Conservation (phyloP, 805 yeast species). For the Kodamaea restingae region DNA sequence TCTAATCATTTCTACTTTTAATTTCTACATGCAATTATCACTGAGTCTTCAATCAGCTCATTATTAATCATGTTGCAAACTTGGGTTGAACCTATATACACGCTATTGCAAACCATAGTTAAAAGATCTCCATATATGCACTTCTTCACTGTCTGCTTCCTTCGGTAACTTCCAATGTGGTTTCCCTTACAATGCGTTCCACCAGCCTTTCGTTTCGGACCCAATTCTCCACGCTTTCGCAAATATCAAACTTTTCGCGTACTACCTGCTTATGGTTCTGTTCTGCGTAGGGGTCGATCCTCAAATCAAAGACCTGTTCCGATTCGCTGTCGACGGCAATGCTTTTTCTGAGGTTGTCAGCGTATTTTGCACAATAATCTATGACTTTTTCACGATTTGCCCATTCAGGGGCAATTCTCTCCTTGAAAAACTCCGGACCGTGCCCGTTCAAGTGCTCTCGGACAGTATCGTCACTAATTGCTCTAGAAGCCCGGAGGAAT, state of each 20-base stretch:
- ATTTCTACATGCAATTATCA: no score
- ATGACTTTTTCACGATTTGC: slow-evolving; percentile 26
- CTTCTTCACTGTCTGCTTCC: no score
- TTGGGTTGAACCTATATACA: no score
- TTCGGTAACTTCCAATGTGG: neutral
- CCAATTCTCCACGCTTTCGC: slow-evolving; percentile 35
- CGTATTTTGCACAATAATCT: slow-evolving; percentile 28
- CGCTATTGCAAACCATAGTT: no score
- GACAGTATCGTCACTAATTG: slow-evolving; percentile 39
- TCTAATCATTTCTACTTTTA: no score
- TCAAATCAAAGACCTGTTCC: slow-evolving; percentile 21
- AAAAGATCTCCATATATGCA: no score
- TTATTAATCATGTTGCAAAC: no score
- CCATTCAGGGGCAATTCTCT: slow-evolving; percentile 36
- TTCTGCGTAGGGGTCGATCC: slow-evolving; percentile 39
- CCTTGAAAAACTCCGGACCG: slow-evolving; percentile 20
- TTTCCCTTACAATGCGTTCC: slow-evolving; percentile 28
- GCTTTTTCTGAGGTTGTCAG: slow-evolving; percentile 20
- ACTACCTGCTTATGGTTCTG: slow-evolving; percentile 19
- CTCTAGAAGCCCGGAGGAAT: slow-evolving; percentile 36
- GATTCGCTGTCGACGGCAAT: neutral
- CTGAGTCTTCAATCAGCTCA: no score
- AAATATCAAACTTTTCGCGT: slow-evolving; percentile 20
- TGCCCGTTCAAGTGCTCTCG: slow-evolving; percentile 36
- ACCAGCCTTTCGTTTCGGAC: slow-evolving; percentile 30